Base-by-base conservation (phyloP, 768 basidiomycete species). In the Hysterangium stoloniferum region DNA sequence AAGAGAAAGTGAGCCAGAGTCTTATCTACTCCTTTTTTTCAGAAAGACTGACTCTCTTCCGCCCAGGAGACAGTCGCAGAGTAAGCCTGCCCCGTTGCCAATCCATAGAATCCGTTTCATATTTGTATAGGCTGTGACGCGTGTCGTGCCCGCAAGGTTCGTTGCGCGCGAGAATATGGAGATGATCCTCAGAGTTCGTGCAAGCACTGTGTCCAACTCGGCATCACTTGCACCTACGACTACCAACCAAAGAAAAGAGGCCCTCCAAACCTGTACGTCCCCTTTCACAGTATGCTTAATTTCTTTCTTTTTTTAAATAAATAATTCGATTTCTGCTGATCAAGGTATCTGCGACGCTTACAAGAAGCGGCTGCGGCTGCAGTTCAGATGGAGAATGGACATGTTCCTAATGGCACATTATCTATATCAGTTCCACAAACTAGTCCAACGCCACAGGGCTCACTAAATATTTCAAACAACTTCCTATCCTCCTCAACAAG, bases 221-320 rank as follows among this genome's bases (percentile, higher is more conserved):
- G 80, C 17, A 85, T 92, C 43, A 77, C 81, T 4, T 93, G 92
- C 64, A 91, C 86, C 1, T 95, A 93, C 58, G 86, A 90, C 61
- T 94, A 94, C 63, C 86, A 88, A 62, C 92, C 92, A 17, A 92
- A 92, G 73, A 94, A 94, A 66, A 73, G 92, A 50, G 92, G 92
- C 0, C 92, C 92, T 3, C 92, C 91, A 1, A 94, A 94, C 65
- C 72, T 92, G 86, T 94, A 66, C 66, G 81, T 62, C 25, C 7
- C n/a, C 25, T 41, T 34, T 25, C 35, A 34, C 40, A 61, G 34
- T 51, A 59, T 48, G 42, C 44, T 48, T 36, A 38, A 52, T 45
- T 12, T 32, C 45, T 19, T 38, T 48, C 25, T 45, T 24, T 25
- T 41, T 34, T 8, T 6, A 45, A 36, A 24, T 24, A 13, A 25